Base-by-base conservation (phyloP, 2,329 filamentous ascomycete species). In the Pseudocercospora fuligena region DNA sequence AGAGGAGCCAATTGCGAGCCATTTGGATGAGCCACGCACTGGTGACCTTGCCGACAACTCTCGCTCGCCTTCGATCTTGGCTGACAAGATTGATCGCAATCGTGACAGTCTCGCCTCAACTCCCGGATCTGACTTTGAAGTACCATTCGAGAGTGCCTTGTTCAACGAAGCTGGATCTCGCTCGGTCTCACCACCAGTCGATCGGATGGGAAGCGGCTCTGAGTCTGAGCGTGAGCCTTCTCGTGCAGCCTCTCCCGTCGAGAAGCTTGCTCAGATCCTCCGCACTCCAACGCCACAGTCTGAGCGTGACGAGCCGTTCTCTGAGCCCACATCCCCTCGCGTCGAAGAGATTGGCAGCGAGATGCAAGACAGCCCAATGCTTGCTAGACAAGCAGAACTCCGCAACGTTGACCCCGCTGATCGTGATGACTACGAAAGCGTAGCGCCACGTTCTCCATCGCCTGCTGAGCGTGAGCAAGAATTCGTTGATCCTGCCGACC, bases 101-200 rank as follows among this genome's bases (percentile, higher is more conserved):
- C 51, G 51, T 16, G 51, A 56, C 27, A 56, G 51, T 23, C 11
- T 56, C 4, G 51, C 51, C 14, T 56, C 51, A 16, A 56, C 51
- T n/a, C 51, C 51, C 8, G 51, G 51, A n/a, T 56, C 51, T 33
- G 25, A 51, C 9, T 14, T 56, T 19, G 51, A 56, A 27, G 23
- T 33, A 12, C 23, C 51, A 8, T 56, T 56, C 16, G 51, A 56
- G 27, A 56, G 25, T 31, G 51, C 27, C 27, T 5, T 56, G 8
- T 56, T 56, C 51, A 56, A 56, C 51, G 51, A 56, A 27, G 51
- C 51, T 31, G 51, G 23, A 29, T 56, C 51, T 14, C 51, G 51
- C 21, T 56, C 51, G 8, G 25, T 56, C 0, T 56, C 51, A 5
- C 51, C 51, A 19, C 27, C 51, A n/a, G 27, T n/a, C 25, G 51